phyloP scores from a whole-genome alignment of 2,329 filamentous ascomycete species.

The Phaeosphaeriaceae sp. region DNA sequence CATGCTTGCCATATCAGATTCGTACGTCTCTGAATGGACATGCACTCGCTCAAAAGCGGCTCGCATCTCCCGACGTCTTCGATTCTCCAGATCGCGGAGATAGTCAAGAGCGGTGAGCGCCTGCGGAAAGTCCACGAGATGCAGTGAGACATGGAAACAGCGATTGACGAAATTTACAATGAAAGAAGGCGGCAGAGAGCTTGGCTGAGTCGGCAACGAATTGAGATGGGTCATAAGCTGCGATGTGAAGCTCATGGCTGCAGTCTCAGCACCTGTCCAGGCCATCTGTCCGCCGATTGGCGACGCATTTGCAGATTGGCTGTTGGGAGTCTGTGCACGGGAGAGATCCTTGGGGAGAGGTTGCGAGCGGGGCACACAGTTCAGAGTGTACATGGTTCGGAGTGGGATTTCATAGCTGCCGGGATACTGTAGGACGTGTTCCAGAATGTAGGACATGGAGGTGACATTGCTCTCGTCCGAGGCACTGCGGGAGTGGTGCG shows the following conservation, averaged over 20 bases:
- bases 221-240: slow-evolving; percentile 64
- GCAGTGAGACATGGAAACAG: slow-evolving; percentile 63
- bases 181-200: slow-evolving; percentile 67
- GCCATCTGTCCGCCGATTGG: slow-evolving; percentile 37
- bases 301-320: slow-evolving; percentile 26
- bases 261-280: slow-evolving; percentile 42
- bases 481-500: slow-evolving; percentile 46
- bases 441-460: slow-evolving; percentile 46
- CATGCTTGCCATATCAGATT: slow-evolving; percentile 56
- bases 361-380: slow-evolving; percentile 62
- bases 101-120: slow-evolving; percentile 71
- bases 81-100: slow-evolving; percentile 67
- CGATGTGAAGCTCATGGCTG: slow-evolving; percentile 57
- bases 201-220: slow-evolving; percentile 65
- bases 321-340: slow-evolving; percentile 44
- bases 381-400: slow-evolving; percentile 72
- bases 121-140: slow-evolving; percentile 69
- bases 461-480: slow-evolving; percentile 46
- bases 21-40: slow-evolving; percentile 57
- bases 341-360: slow-evolving; percentile 40
- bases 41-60: slow-evolving; percentile 62
- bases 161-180: slow-evolving; percentile 67
- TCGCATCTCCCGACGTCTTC: slow-evolving; percentile 65
- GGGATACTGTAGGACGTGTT: slow-evolving; percentile 64
- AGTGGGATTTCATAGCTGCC: slow-evolving; percentile 70